These are phyloP conservation scores for Fusarium sp. DNA, from an alignment of 2,329 filamentous ascomycete species.

Conservation along the genomic window DNA sequence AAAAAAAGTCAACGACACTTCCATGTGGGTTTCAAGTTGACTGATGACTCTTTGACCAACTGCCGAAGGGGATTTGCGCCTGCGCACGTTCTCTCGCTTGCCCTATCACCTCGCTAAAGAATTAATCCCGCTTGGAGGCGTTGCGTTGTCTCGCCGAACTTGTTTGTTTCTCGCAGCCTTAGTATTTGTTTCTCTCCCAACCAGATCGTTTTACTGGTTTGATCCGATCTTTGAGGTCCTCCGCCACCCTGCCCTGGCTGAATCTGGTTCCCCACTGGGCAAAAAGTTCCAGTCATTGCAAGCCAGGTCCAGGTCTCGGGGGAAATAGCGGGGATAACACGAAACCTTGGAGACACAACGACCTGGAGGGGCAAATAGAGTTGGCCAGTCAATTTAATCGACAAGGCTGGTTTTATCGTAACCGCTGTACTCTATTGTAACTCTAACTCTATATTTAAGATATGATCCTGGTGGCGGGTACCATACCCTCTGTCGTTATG, in stretches of 20 bases:
- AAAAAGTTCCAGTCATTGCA: not conserved
- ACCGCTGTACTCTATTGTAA: not conserved
- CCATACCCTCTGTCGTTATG: not conserved
- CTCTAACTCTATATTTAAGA: not conserved
- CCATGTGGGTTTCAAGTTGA: not conserved
- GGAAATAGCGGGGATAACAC: not conserved
- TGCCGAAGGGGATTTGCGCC: not conserved
- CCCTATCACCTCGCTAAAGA: not conserved
- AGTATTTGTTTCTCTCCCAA: not conserved
- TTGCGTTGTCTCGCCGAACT: not conserved
- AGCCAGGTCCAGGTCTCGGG: not conserved
- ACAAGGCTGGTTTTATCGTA: not conserved
- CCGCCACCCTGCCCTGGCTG: not conserved
- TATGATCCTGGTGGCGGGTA: not conserved
- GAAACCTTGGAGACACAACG: not conserved
- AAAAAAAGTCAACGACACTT: not conserved
- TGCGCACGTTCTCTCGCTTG: conserved; percentile 4
- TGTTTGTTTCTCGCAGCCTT: not conserved
- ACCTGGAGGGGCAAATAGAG: not conserved
- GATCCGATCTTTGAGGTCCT: not conserved
- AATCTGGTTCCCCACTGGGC: not conserved
- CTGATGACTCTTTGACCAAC: not conserved
- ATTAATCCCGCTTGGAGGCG: not conserved
- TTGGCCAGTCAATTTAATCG: not conserved
- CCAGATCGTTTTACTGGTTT: not conserved